Evolutionary conservation across 202 grass and related monocot species (phyloP).

Genomic region (Carex sylvatica): DNA sequence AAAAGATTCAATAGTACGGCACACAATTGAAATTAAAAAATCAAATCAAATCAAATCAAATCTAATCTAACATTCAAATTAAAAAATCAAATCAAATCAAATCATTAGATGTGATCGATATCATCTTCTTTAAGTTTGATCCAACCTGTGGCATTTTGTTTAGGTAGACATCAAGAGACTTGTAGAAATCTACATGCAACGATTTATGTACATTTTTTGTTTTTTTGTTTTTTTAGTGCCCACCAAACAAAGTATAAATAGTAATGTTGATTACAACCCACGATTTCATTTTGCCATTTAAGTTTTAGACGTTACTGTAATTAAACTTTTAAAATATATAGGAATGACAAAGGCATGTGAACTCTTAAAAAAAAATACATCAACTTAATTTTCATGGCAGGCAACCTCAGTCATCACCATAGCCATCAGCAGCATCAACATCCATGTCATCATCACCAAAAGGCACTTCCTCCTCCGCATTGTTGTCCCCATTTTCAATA

Average conservation of each 20-base stretch:
- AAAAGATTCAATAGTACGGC: not conserved
- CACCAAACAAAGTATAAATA: not conserved
- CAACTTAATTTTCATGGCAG: not conserved
- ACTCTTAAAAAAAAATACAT: not conserved
- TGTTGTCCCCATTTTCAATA: constrained; percentile 25
- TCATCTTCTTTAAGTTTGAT: not conserved
- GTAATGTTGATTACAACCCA: not conserved
- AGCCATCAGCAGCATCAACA: constrained; percentile 42
- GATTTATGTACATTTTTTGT: not conserved
- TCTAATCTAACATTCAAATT: too few species aligned
- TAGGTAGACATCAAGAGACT: not conserved
- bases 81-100: not conserved
- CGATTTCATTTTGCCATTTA: not conserved
- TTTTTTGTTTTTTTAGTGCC: not conserved
- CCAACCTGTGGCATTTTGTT: not conserved
- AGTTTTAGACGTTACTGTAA: not conserved
- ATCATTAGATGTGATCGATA: not conserved
- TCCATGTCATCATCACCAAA: constrained; percentile 41
- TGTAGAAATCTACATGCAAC: not conserved
- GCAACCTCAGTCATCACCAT: constrained; percentile 33
- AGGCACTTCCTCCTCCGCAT: constrained; percentile 18
- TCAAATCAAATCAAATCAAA: not conserved
- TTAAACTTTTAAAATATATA: not conserved
- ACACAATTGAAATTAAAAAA: not conserved
- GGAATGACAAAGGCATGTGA: not conserved